phyloP scores from a whole-genome alignment of 176 grass and related monocot genomes.

The Hyparrhenia diplandra region DNA sequence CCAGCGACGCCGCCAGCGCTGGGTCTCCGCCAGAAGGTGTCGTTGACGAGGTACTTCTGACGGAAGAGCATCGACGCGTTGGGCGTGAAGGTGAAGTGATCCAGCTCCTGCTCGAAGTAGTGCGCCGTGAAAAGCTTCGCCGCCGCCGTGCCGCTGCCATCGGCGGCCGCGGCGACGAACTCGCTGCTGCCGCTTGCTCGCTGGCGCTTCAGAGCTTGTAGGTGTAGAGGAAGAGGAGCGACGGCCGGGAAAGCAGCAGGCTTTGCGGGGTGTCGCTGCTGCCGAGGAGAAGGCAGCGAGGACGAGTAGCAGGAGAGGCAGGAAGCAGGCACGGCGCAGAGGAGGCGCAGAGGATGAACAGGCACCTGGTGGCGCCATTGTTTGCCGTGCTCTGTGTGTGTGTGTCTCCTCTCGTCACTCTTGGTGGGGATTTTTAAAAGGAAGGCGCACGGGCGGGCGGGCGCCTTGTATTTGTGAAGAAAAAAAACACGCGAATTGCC shows the following conservation, averaged over 20 bases:
- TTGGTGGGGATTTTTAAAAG: not conserved
- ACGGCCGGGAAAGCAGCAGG: not conserved
- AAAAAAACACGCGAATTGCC: too few relatives aligned
- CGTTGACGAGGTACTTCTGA: slow-evolving; percentile 93
- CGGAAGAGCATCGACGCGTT: slow-evolving; percentile 52
- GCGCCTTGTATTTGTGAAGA: too few relatives aligned
- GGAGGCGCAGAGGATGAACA: not conserved
- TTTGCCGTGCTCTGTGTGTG: not conserved
- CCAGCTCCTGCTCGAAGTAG: slow-evolving; percentile 88
- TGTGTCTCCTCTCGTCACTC: not conserved
- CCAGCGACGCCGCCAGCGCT: not conserved
- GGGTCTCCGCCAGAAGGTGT: slow-evolving; percentile 61
- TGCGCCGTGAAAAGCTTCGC: slow-evolving; percentile 61
- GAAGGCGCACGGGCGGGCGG: not conserved
- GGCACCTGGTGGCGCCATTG: not conserved
- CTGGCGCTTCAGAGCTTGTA: not conserved
- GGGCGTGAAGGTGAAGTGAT: slow-evolving; percentile 97
- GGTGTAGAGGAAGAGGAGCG: not conserved
- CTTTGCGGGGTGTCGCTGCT: not conserved
- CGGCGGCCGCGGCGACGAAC: not conserved
- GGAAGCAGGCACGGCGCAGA: not conserved
- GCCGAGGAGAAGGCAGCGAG: not conserved
- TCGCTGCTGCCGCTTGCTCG: not conserved
- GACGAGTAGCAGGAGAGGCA: not conserved
- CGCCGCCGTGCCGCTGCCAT: not conserved